Base-by-base conservation (phyloP, 2,329 filamentous ascomycete genomes). In the Aschersonia sp. region DNA sequence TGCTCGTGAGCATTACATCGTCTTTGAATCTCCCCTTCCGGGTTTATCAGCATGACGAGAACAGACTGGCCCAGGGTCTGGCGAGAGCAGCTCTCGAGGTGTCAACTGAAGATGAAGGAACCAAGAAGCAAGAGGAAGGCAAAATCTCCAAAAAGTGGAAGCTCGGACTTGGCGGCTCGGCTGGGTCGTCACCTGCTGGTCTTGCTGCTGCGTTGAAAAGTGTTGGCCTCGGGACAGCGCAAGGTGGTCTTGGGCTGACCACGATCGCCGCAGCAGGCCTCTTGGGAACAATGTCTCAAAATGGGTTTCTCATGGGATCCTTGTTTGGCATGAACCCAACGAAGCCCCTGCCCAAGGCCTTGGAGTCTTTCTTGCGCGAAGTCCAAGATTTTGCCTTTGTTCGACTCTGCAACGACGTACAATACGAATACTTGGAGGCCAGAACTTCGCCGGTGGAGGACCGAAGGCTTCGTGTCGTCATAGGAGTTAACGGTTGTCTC, bases 271-370 rank as follows among this genome's bases (percentile, higher is more conserved):
- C 87, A 9, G 87, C 89, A 28, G 80, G 80, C 1, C 79, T 95
- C 47, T 69, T 97, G 1, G 91, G 89, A 9, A 75, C 81, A 20
- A 73, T 96, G 58, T 84, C 88, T 2, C 82, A 89, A 40, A 92
- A 84, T 52, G 78, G 82, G 4, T 76, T 92, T 12, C 71, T 89
- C 42, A 83, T 95, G 31, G 91, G 89, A 12, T 80, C 84, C 40
- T 69, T 97, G 40, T 96, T 97, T 58, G 92, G 92, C 6, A 86
- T 92, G n/a, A 95, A 94, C 59, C 85, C 85, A 43, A 81, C 83
- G 1, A 78, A 82, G 38, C 89, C 94, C 73, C 85, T 85, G 0
- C 80, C 82, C 47, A 83, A 89, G 61, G 87, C 89, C 73, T 85
- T 96, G 73, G 87, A 95, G 53, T 74, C 82, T n/a, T 94, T 94